Percentiles rank a stretch among this genome's conserved stretches.
Evolutionary conservation across 1,284 basidiomycete species (phyloP).

Genomic region (Pterulicium gracile): DNA sequence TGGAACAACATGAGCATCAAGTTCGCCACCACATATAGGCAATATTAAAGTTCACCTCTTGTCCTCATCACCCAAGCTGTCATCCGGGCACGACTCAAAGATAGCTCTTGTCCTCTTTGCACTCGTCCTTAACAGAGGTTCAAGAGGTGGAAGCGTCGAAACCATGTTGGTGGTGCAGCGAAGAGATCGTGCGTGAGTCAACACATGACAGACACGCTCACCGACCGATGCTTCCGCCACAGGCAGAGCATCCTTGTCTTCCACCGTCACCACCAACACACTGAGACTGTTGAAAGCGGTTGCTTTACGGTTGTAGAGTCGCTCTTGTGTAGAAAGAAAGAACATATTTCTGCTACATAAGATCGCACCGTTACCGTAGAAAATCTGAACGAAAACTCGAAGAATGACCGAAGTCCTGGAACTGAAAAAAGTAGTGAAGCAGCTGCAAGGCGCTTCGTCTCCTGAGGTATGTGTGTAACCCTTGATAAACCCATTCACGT

Average conservation of each 20-base stretch:
- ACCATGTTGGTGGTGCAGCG: slow-evolving; percentile 25
- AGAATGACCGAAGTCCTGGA: slow-evolving; percentile 40
- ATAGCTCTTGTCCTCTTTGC: slow-evolving; percentile 61
- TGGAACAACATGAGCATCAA: too few species aligned
- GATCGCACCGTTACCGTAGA: not conserved
- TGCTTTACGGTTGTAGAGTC: slow-evolving; percentile 13
- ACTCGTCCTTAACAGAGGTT: slow-evolving; percentile 46
- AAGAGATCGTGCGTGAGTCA: not conserved
- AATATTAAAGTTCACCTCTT: slow-evolving; percentile 36
- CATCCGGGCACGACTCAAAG: slow-evolving; percentile 55
- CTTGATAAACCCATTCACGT: slow-evolving; percentile 25
- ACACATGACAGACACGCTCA: not conserved
- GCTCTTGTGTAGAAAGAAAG: not conserved
- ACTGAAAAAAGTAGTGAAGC: slow-evolving; percentile 72
- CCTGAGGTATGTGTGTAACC: slow-evolving; percentile 46
- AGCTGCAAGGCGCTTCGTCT: slow-evolving; percentile 52
- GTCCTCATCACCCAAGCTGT: slow-evolving; percentile 54
- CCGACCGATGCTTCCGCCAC: slow-evolving; percentile 6
- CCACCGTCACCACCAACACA: slow-evolving; percentile 5
- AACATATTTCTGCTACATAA: slow-evolving; percentile 2
- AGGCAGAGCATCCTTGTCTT: not conserved
- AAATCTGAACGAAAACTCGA: slow-evolving; percentile 14
- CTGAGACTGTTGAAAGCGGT: slow-evolving; percentile 16
- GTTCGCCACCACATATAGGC: not conserved
- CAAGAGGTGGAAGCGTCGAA: slow-evolving; percentile 53